These are phyloP conservation scores for Lagerstroemia fauriei DNA, from an alignment of 441 rosid genomes.

Conservation along the genomic window DNA sequence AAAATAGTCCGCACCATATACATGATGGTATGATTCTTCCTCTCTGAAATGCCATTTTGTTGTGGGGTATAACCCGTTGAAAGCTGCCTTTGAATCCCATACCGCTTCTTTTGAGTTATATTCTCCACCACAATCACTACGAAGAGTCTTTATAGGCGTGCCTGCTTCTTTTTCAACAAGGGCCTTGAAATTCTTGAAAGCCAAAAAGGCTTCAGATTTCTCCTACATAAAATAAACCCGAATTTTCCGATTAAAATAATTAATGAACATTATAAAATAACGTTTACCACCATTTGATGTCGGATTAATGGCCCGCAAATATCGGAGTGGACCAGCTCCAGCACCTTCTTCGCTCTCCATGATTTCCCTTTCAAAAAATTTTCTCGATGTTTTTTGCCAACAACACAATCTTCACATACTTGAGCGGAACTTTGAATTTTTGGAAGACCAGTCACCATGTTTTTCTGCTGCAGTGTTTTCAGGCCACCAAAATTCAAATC, in stretches of 20 bases:
- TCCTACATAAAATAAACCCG: neutral
- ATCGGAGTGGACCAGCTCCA: no score
- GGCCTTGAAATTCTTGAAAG: neutral
- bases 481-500: no score
- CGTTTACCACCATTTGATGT: neutral
- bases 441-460: no score
- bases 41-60: neutral
- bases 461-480: neutral
- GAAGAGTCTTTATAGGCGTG: neutral
- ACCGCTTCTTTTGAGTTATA: neutral
- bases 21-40: neutral
- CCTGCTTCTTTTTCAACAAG: neutral
- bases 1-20: neutral
- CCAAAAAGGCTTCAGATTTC: neutral
- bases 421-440: no score
- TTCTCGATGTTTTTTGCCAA: no score
- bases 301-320: neutral
- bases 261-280: neutral
- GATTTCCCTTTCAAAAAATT: no score
- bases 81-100: neutral
- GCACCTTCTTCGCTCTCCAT: no score
- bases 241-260: neutral
- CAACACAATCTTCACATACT: no score
- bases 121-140: neutral
- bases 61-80: neutral